Percentiles rank a stretch among this genome's conserved stretches.
phyloP scores from a whole-genome alignment of 176 grass and related monocot genomes.

The Hyparrhenia diplandra region DNA sequence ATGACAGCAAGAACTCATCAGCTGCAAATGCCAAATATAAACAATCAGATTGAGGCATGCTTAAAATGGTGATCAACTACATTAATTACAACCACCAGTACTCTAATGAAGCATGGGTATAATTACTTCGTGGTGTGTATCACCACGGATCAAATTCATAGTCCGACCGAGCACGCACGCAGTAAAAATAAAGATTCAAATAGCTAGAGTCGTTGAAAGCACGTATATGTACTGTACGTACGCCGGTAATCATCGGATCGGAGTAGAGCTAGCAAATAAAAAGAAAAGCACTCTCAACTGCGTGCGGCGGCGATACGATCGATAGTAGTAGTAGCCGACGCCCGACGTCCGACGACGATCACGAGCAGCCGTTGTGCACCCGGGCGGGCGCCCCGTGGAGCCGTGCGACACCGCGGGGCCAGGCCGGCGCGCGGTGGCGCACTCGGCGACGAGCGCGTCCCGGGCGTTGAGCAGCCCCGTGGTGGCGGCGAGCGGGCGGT shows the following conservation, averaged over 20 bases:
- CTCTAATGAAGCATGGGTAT: neutral
- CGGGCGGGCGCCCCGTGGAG: neutral
- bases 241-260: neutral
- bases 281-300: neutral
- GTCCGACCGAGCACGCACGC: neutral
- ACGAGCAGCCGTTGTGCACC: conserved; percentile 42
- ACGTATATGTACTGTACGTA: neutral
- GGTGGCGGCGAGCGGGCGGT: conserved; percentile 46
- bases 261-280: neutral
- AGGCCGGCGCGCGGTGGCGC: conserved; percentile 25
- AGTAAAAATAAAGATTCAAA: neutral
- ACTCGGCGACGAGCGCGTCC: conserved; percentile 45
- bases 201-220: neutral
- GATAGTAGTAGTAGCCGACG: too few relatives aligned
- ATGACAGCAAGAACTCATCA: neutral
- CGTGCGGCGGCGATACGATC: neutral
- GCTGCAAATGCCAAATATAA: neutral
- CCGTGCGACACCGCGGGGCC: neutral
- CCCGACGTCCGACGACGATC: neutral
- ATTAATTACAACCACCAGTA: conserved; percentile 28
- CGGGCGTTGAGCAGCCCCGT: conserved; percentile 41
- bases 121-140: neutral
- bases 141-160: neutral
- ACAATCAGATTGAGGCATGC: neutral
- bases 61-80: conserved; percentile 17